Evolutionary conservation across 345 rosid genomes (phyloP).

Genomic region (Lepidium africanum): DNA sequence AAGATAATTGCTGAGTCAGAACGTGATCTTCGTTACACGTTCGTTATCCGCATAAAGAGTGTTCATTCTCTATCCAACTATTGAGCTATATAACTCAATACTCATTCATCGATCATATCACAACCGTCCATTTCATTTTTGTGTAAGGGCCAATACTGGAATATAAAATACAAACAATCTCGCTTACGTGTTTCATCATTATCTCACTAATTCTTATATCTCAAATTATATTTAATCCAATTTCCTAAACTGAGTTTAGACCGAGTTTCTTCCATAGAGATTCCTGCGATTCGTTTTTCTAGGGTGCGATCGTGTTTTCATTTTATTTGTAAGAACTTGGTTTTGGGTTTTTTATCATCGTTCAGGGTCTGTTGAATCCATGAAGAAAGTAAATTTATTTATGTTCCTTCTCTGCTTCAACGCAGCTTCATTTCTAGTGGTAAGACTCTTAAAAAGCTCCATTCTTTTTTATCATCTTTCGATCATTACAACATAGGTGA

Average conservation of each 20-base stretch:
- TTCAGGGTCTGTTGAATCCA: slow-evolving; percentile 2
- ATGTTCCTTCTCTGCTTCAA: slow-evolving; percentile 31
- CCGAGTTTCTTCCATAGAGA: background rate
- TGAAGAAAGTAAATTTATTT: slow-evolving; percentile 30
- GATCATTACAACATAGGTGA: background rate
- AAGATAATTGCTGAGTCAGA: slow-evolving; percentile 10
- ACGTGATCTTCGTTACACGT: background rate
- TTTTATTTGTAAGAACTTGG: background rate
- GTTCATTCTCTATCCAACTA: too few species aligned
- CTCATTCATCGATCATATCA: background rate
- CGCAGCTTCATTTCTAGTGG: slow-evolving; percentile 34
- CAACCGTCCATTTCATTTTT: slow-evolving; percentile 11
- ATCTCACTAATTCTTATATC: slow-evolving; percentile 7
- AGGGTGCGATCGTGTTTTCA: background rate
- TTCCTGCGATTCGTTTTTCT: background rate
- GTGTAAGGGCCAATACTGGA: too few species aligned
- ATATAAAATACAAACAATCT: background rate
- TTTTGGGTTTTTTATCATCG: background rate
- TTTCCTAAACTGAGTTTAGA: background rate
- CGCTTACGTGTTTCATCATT: background rate
- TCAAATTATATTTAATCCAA: background rate
- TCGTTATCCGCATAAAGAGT: slow-evolving; percentile 9
- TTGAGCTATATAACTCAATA: background rate
- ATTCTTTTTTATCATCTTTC: background rate
- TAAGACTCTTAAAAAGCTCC: slow-evolving; percentile 12